Evolutionary conservation across 768 basidiomycete species (phyloP), one percentile per base, ranked within the genome.

Genomic region (Leccinum fibrillosum): DNA sequence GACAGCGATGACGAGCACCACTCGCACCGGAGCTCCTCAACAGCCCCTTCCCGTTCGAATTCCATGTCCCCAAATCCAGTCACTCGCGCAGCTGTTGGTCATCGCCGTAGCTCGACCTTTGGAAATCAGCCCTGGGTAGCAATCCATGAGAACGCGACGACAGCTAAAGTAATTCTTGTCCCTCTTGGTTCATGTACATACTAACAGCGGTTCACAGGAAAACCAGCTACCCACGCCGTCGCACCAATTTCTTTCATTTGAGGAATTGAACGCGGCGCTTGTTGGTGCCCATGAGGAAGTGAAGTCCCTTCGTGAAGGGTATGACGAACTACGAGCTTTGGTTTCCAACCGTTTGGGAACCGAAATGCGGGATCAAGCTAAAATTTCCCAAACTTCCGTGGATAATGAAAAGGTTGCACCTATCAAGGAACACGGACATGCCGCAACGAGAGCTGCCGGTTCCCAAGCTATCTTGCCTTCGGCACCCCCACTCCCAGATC

Each of bases 71-170:
- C 65, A 21, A 57, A 35, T 17, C 65, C 50, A 2, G 34, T 44
- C 21, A 35, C 50, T 25, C 58, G 28, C 5, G n/a, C 55, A 4
- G 3, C 52, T 26, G 9, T 50, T 1, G 55, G 58, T 23, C 68
- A 69, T 34, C 51, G 63, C 15, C 67, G 67, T 9, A 69, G 63
- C 21, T 68, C 65, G 48, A 69, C 67, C 4, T 68, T 68, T 11
- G 65, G 67, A 37, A 62, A 53, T 34, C 63, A 62, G 13, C 63
- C 57, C 15, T 65, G 55, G 59, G 25, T 26, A 39, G 51, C 50
- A 50, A 63, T 62, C 7, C 54, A 61, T n/a, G 56, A 55, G 32
- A 57, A 54, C 19, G 19, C 13, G 34, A n/a, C 28, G 28, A 25
- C 12, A 49, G 51, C 47, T 23, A 67, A 60, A 15, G 64, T 58